Evolutionary conservation across 345 rosid genomes (phyloP).

Genomic region (Pistacia vera): DNA sequence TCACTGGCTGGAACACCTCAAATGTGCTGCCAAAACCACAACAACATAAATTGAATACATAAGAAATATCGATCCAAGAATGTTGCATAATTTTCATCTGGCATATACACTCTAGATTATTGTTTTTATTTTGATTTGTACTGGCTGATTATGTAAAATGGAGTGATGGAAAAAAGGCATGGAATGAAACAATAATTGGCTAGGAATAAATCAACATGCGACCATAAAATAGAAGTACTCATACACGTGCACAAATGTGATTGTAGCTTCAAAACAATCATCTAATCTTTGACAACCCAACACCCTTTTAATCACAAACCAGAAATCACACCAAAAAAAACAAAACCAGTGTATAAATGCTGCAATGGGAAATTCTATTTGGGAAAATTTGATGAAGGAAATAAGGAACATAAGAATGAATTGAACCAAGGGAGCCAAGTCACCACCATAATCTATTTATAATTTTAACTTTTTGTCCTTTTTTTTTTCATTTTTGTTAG

Average conservation of each 20-base stretch:
- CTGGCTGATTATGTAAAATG: no score
- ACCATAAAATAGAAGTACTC: no score
- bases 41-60: not conserved
- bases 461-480: constrained; percentile 28
- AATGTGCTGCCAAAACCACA: not conserved
- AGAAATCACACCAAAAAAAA: constrained; percentile 28
- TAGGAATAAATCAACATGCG: no score
- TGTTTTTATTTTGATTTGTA: not conserved
- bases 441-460: constrained; percentile 39
- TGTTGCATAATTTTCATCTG: no score
- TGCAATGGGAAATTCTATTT: constrained; percentile 20
- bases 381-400: not conserved
- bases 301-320: constrained; percentile 26
- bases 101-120: not conserved
- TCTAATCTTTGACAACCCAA: constrained; percentile 12
- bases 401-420: constrained; percentile 21
- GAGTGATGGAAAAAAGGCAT: not conserved
- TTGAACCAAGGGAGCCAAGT: constrained; percentile 28
- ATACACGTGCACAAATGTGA: not conserved
- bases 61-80: no score
- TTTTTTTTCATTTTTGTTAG: constrained; percentile 1
- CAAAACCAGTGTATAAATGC: constrained; percentile 11
- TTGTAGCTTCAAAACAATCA: not conserved
- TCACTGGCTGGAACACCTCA: no score
- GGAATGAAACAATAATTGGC: not conserved